Evolutionary conservation across 495 filamentous ascomycete species (phyloP).

Genomic region (Neurospora sp.): DNA sequence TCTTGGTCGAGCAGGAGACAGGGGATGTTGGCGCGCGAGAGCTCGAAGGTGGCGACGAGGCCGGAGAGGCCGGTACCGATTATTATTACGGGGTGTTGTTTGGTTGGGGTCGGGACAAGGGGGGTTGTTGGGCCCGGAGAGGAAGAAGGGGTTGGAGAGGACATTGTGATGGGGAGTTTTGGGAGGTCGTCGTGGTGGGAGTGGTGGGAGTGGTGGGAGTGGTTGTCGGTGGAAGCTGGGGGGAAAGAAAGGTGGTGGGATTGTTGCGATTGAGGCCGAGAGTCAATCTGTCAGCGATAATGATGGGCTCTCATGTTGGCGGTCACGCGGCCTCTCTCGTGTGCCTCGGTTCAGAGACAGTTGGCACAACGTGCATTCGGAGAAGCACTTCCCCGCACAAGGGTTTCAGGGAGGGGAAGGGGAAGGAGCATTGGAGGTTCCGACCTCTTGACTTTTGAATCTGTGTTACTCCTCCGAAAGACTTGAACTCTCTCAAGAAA

Average conservation of each 20-base stretch:
- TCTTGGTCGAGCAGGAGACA: conserved; percentile 40
- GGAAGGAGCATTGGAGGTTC: background rate
- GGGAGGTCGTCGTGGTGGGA: background rate
- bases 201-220: background rate
- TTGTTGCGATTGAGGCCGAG: background rate
- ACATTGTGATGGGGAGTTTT: background rate
- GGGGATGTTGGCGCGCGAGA: conserved; percentile 30
- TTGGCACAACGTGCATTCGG: background rate
- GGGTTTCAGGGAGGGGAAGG: background rate
- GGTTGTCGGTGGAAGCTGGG: background rate
- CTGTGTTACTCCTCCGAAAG: background rate
- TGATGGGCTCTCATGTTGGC: background rate
- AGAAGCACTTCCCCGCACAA: background rate
- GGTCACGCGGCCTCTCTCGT: background rate
- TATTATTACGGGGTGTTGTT: conserved; percentile 34
- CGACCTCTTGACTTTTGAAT: background rate
- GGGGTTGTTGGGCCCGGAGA: background rate
- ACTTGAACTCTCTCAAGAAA: background rate
- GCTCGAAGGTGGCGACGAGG: conserved; percentile 41
- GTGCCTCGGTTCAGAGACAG: background rate
- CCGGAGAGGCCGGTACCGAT: conserved; percentile 42
- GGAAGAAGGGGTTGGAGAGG: background rate
- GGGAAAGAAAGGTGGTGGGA: background rate
- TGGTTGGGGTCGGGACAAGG: background rate
- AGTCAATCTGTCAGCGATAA: no score